Conservation (phyloP, 495 filamentous ascomycete species). For the Daldinia childiae region DNA sequence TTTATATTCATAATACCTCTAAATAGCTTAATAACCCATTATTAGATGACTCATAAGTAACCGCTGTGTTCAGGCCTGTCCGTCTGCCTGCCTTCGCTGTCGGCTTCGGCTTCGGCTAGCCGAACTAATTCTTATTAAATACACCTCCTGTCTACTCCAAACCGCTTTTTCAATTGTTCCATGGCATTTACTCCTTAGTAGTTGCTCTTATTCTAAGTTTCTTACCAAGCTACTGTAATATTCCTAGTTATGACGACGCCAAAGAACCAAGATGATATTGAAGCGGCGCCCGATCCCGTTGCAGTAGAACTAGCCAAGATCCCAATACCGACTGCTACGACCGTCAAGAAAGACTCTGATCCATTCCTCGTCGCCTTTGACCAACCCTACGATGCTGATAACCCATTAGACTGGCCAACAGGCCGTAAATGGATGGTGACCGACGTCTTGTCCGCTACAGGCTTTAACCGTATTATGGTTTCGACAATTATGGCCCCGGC, state of each 20-base stretch:
- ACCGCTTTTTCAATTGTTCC: background rate
- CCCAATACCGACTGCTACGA: background rate
- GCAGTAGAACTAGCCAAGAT: background rate
- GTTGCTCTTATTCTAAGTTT: too few relatives aligned
- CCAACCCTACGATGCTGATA: slow-evolving; percentile 36
- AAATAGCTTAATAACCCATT: too few relatives aligned
- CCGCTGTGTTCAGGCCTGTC: background rate
- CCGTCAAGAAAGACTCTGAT: background rate
- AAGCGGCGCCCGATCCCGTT: background rate
- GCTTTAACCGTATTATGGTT: slow-evolving; percentile 41
- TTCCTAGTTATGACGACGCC: background rate
- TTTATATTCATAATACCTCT: too few relatives aligned
- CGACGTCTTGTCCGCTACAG: slow-evolving; percentile 36
- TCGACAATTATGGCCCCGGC: slow-evolving; percentile 52
- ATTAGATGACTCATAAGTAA: too few relatives aligned
- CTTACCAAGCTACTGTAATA: background rate
- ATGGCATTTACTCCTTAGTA: too few relatives aligned
- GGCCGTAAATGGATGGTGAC: slow-evolving; percentile 66
- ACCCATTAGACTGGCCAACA: slow-evolving; percentile 48
- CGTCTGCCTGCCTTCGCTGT: background rate
- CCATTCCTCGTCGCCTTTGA: slow-evolving; percentile 13
- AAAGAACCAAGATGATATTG: background rate
- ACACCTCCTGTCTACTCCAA: background rate
- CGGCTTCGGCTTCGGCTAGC: background rate
- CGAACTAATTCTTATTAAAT: background rate